Conservation (phyloP, 805 yeast genomes). For the Suhomyces kilbournensis region DNA sequence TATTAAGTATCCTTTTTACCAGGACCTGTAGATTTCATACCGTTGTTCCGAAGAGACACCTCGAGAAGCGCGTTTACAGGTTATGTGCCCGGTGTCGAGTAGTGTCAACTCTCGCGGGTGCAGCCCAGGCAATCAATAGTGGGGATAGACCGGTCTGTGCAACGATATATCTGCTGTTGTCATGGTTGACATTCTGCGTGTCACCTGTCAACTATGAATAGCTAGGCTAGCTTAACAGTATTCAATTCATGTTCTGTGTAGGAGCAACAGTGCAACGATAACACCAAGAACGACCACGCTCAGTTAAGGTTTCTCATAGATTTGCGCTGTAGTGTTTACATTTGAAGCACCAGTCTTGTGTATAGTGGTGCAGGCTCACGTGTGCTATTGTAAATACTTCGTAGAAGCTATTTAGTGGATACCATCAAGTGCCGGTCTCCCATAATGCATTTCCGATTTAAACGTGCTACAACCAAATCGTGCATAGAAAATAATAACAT, state of each 20-base stretch:
- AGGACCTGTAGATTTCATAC: not conserved
- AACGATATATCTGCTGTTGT: not conserved
- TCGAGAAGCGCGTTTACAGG: not conserved
- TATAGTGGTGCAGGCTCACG: not conserved
- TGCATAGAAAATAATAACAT: not conserved
- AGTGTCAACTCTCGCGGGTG: not conserved
- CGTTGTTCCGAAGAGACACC: not conserved
- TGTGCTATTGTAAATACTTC: not conserved
- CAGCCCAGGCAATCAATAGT: not conserved
- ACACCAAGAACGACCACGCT: not conserved
- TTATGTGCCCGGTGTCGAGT: not conserved
- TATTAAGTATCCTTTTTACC: not conserved
- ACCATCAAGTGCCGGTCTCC: not conserved
- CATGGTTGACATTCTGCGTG: not conserved
- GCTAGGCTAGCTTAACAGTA: not conserved
- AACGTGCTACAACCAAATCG: not conserved
- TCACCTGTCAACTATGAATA: not conserved
- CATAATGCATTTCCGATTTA: not conserved
- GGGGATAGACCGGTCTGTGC: not conserved
- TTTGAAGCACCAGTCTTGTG: not conserved
- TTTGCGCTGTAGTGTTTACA: not conserved
- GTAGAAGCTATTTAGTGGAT: not conserved
- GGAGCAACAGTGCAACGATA: not conserved
- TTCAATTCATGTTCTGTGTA: not conserved
- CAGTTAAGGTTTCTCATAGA: not conserved